Evolutionary conservation across 768 basidiomycete genomes (phyloP), one percentile per base, ranked within the genome.

Genomic region (Macrocybe gigantea): DNA sequence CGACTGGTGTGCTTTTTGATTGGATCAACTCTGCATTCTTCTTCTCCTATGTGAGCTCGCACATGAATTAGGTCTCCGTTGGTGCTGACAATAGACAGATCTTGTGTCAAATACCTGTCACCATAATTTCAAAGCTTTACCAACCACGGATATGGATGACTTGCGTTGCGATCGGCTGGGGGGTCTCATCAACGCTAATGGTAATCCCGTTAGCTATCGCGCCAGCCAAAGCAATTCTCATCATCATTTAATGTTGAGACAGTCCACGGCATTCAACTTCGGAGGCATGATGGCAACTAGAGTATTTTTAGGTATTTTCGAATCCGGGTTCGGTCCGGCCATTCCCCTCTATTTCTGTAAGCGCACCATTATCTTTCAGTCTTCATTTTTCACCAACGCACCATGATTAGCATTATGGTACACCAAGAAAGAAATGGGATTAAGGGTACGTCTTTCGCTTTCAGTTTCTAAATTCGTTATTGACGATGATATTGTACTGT

Each of bases 21-120:
- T 88, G 85, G 87, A 64, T 87, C 38, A 85, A 82, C 49, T 83
- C 86, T 1, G 72, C 75, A 6, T 91, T 90, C 66, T 90, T 83
- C 65, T 80, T 90, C 64, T 80, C 88, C 52, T 90, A 89, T 60
- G 86, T 84, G 48, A 49, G 77, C 65, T 11, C 31, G 9, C 33
- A 12, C 22, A 13, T 12, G 14, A 37, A 6, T 5, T 33, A 4
- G 15, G n/a, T 8, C 37, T 40, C 15, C 33, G 8, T n/a, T 33
- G 10, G n/a, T n/a, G 5, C 40, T 40, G 7, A 49, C 15, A 12
- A 7, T 35, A 12, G 36, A n/a, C 55, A 88, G 85, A 85, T 90
- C 49, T 53, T 88, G 29, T 82, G 68, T 51, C 81, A 83, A 69
- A 63, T 88, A 13, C 88, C 88, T 2, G 83, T 81, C 5, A 79